Base-by-base conservation (phyloP, 2,329 filamentous ascomycete genomes). In the Venturia aucupariae region DNA sequence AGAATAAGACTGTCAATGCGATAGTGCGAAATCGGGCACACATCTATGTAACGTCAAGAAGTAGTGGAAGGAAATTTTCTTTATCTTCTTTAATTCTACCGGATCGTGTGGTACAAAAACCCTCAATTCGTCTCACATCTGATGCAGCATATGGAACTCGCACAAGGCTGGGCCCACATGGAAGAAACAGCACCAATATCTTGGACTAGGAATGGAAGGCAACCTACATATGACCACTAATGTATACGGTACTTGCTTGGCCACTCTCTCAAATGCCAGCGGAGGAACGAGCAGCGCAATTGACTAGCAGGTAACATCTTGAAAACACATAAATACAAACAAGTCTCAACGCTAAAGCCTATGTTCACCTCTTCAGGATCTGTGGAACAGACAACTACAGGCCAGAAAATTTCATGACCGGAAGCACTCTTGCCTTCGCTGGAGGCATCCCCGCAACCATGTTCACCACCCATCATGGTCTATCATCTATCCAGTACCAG, bases 401-500 rank as follows among this genome's bases (percentile, higher is more conserved):
- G 17, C 38, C 17, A 42, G n/a, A n/a, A n/a, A 2, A 35, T 19
- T 41, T 24, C 57, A 60, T 30, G 11, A 60, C 7, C 17, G n/a
- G 6, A 48, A 48, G n/a, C 7, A 48, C n/a, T 48, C 44, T 7
- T 48, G n/a, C 2, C 24, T 4, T 48, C 44, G 19, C n/a, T 24
- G 44, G 24, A 8, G n/a, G n/a, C 44, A 51, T 51, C 22, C 10
- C 10, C 22, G 15, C 46, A 24, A 27, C 24, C 46, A 27, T 51
- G 11, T 24, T 8, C 17, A 15, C 27, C 32, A 60, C 24, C 57
- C 57, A 60, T 27, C 35, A 13, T 41, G 17, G 17, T 60, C 10
- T 42, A 10, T 17, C 24, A 22, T 44, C 62, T 63, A 63, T 22
- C 62, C 51, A 59, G 62, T 63, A 42, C 64, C 64, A 35, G 59